A percentile compares a stretch with the other conserved stretches of the same genome.
These are phyloP conservation scores for Fusarium nematophilum DNA, from an alignment of 2,329 filamentous ascomycete genomes.

Conservation along the genomic window DNA sequence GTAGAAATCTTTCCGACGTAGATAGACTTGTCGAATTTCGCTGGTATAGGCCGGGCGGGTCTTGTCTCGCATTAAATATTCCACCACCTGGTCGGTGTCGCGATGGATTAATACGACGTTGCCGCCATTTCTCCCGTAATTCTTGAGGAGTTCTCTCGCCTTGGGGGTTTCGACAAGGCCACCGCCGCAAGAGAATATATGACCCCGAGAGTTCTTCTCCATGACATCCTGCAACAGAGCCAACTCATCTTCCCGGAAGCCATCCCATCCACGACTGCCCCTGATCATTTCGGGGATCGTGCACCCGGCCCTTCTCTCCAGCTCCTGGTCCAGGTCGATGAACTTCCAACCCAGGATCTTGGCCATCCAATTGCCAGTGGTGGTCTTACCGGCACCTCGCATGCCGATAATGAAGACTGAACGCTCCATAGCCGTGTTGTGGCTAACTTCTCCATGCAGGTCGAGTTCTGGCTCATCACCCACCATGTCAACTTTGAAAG, in stretches of 20 bases:
- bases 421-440: conserved; percentile 52
- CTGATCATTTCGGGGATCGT: conserved; percentile 89
- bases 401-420: conserved; percentile 97
- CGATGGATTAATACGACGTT: conserved; percentile 89
- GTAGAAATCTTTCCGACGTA: conserved; percentile 89
- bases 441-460: conserved; percentile 22
- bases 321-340: conserved; percentile 87
- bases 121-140: conserved; percentile 81
- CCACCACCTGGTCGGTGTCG: conserved; percentile 87
- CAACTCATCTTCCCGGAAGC: conserved; percentile 84
- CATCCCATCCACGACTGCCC: conserved; percentile 80
- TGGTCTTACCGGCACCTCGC: conserved; percentile 97
- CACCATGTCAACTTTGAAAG: conserved; percentile 80
- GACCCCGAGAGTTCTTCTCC: conserved; percentile 76
- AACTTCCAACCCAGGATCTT: conserved; percentile 80
- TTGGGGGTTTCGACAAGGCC: conserved; percentile 89
- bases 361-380: conserved; percentile 87
- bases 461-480: conserved; percentile 71
- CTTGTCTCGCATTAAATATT: conserved; percentile 89
- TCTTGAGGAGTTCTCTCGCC: conserved; percentile 78
- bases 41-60: conserved; percentile 92
- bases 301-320: conserved; percentile 79
- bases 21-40: conserved; percentile 91
- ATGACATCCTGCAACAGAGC: conserved; percentile 79
- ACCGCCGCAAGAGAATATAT: conserved; percentile 94